phyloP scores from a whole-genome alignment of 306 rosid species.

The Nissolia schottii region DNA sequence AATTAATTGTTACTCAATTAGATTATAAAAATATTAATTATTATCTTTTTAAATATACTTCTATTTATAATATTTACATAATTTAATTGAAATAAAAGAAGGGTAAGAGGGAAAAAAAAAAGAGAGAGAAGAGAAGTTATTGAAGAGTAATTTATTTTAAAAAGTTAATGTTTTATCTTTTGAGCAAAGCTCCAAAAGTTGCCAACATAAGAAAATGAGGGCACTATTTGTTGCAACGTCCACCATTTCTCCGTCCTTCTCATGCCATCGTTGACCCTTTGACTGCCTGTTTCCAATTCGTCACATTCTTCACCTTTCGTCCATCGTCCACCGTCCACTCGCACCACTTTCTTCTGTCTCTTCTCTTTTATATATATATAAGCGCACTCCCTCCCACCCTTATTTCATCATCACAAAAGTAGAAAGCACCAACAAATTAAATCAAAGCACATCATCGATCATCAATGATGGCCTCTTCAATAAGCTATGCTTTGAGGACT shows the following conservation, averaged over 20 bases:
- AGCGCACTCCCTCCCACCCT: not conserved
- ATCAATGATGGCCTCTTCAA: conserved; percentile 39
- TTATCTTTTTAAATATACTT: no score
- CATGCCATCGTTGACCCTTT: conserved; percentile 7
- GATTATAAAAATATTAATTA: no score
- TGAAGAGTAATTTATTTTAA: no score
- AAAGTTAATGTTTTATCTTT: no score
- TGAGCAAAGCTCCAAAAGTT: not conserved
- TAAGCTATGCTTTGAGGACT: conserved; percentile 27
- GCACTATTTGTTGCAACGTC: not conserved
- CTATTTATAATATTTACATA: no score
- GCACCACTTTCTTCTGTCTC: not conserved
- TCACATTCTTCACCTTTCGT: not conserved
- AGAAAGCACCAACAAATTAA: no score
- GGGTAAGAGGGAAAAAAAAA: no score
- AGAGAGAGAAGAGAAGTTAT: no score
- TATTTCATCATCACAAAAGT: not conserved
- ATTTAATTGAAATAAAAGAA: no score
- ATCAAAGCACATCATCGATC: not conserved
- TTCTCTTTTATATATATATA: not conserved
- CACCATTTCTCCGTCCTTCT: not conserved
- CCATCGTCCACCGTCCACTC: conserved; percentile 2
- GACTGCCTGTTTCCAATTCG: not conserved
- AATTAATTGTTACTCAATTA: no score
- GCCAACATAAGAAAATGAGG: conserved; percentile 14